Evolutionary conservation across 768 basidiomycete species (phyloP).

Genomic region (Coprinopsis sp.): DNA sequence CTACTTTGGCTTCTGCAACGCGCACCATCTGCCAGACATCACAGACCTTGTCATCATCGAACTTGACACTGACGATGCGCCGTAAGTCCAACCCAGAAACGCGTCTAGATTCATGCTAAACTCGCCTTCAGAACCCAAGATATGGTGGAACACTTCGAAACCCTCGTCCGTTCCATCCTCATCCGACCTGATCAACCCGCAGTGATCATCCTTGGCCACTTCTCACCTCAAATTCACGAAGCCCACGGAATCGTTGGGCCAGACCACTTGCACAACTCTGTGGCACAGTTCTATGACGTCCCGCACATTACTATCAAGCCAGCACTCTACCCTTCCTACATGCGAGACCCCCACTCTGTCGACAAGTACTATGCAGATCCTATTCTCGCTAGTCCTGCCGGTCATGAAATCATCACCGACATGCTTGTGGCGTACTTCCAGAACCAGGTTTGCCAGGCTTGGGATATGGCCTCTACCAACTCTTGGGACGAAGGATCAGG

Average conservation of each 20-base stretch:
- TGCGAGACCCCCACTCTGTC: conserved; percentile 61
- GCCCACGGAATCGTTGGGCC: conserved; percentile 83
- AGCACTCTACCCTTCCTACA: conserved; percentile 76
- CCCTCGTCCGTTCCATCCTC: conserved; percentile 88
- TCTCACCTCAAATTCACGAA: conserved; percentile 79
- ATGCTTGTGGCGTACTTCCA: conserved; percentile 90
- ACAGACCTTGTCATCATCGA: conserved; percentile 95
- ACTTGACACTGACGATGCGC: conserved; percentile 85
- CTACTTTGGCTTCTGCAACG: conserved; percentile 93
- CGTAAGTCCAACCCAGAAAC: conserved; percentile 52
- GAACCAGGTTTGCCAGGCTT: conserved; percentile 81
- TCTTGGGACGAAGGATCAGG: conserved; percentile 50
- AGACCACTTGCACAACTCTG: conserved; percentile 83
- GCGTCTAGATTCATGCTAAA: neutral
- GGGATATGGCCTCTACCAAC: conserved; percentile 67
- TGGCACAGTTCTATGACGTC: conserved; percentile 96
- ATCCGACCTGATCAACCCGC: conserved; percentile 89
- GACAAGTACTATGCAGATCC: conserved; percentile 77
- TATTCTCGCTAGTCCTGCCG: conserved; percentile 71
- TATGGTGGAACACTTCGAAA: conserved; percentile 82
- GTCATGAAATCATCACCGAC: conserved; percentile 88
- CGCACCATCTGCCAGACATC: conserved; percentile 88
- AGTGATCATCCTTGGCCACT: conserved; percentile 92
- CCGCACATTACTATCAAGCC: conserved; percentile 89
- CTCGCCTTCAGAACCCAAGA: conserved; percentile 51